Conservation (phyloP, 2,329 filamentous ascomycete genomes). For the Fusarium sp. region DNA sequence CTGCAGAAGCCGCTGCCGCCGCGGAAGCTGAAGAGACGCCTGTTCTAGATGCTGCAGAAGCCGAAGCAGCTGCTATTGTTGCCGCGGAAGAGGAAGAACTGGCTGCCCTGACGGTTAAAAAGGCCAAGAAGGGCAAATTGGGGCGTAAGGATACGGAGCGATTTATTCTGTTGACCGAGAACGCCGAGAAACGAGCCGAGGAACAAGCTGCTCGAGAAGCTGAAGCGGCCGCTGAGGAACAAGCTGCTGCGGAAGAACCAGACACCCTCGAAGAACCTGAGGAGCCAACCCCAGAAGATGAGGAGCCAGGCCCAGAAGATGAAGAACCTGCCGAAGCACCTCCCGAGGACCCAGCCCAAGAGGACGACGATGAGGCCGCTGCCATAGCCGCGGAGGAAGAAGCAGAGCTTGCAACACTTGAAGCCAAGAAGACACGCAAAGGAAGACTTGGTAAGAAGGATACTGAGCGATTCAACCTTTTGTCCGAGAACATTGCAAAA, state of each 20-base stretch:
- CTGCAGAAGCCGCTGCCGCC: conserved; percentile 31
- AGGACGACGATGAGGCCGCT: conserved; percentile 29
- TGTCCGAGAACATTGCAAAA: conserved; percentile 51
- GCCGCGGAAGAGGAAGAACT: conserved; percentile 53
- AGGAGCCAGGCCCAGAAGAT: conserved; percentile 3
- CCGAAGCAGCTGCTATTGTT: conserved; percentile 39
- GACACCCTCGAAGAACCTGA: conserved; percentile 15
- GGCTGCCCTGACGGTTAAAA: conserved; percentile 53
- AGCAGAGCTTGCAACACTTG: conserved; percentile 54
- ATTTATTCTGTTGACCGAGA: conserved; percentile 29
- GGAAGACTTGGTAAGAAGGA: conserved; percentile 58
- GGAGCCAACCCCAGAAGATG: conserved; percentile 19
- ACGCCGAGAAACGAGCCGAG: conserved; percentile 33
- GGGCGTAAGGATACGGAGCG: conserved; percentile 43
- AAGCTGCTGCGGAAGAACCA: background rate
- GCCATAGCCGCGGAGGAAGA: conserved; percentile 47
- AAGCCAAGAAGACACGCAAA: conserved; percentile 63
- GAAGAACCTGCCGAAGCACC: conserved; percentile 12
- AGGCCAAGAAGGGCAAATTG: conserved; percentile 51
- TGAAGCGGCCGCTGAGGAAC: conserved; percentile 29
- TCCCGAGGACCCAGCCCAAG: conserved; percentile 1
- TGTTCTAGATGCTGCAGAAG: conserved; percentile 37
- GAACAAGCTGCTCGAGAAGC: conserved; percentile 34
- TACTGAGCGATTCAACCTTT: conserved; percentile 56
- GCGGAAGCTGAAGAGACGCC: conserved; percentile 37